Evolutionary conservation across 1,139 yeast species (phyloP).

Genomic region (Geotrichum fermentans): DNA sequence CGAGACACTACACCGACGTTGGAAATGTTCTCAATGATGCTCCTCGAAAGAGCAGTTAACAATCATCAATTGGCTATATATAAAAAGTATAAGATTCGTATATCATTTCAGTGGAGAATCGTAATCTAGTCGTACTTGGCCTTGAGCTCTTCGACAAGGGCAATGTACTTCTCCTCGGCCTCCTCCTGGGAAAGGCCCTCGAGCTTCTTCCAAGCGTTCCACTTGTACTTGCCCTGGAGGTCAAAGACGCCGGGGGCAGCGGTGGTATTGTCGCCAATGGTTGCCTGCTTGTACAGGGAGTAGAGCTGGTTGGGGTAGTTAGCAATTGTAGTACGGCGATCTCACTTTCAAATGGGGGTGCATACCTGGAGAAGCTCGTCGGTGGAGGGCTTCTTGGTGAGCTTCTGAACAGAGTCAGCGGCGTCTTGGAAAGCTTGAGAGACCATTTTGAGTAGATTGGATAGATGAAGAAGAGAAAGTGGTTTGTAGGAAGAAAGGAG

Average conservation of each 20-base stretch:
- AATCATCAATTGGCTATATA: too few species aligned
- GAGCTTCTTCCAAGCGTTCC: conserved; percentile 92
- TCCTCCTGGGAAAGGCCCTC: conserved; percentile 85
- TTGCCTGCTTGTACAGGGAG: conserved; percentile 94
- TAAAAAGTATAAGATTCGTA: too few species aligned
- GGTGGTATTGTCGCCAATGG: conserved; percentile 88
- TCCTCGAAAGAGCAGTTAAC: too few species aligned
- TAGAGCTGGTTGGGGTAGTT: too few species aligned
- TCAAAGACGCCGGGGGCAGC: conserved; percentile 84
- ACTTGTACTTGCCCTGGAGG: conserved; percentile 92
- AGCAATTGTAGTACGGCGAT: too few species aligned
- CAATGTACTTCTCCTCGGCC: conserved; percentile 84
- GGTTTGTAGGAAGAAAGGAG: background rate
- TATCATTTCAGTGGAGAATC: too few species aligned
- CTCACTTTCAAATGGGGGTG: too few species aligned
- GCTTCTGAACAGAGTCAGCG: conserved; percentile 66
- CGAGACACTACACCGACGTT: too few species aligned
- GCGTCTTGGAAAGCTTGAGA: conserved; percentile 32
- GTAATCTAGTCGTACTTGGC: conserved; percentile 4
- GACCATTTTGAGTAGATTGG: conserved; percentile 24
- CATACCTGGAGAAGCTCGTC: conserved; percentile 66
- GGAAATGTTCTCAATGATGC: too few species aligned
- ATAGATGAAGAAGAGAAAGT: background rate
- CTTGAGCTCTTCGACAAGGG: conserved; percentile 47
- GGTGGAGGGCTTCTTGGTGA: conserved; percentile 74